Evolutionary conservation across 108 stramenopile species (phyloP).

Genomic region (Fragilariopsis cylindrus): DNA sequence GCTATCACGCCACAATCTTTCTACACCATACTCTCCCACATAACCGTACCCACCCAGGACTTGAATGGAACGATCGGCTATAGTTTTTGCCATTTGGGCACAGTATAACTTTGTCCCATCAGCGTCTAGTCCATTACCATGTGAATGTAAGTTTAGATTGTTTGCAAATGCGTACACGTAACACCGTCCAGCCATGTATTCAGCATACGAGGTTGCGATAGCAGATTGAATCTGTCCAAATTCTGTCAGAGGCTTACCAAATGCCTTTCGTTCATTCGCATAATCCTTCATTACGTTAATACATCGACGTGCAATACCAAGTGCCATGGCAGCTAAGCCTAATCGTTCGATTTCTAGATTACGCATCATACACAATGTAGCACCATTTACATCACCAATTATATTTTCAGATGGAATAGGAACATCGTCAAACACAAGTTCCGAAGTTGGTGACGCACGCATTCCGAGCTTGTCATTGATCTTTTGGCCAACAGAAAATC

Average conservation of each 20-base stretch:
- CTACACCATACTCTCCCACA: constrained; percentile 97
- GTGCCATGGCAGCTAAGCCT: constrained; percentile 94
- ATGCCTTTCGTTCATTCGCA: constrained; percentile 84
- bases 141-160: constrained; percentile 74
- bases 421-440: constrained; percentile 97
- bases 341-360: constrained; percentile 98
- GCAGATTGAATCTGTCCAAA: constrained; percentile 97
- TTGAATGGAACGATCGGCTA: constrained; percentile 98
- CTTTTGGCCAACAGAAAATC: constrained; percentile 95
- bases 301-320: constrained; percentile 91
- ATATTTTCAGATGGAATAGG: constrained; percentile 79
- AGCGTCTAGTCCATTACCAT: constrained; percentile 90
- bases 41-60: constrained; percentile 98
- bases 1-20: constrained; percentile 97
- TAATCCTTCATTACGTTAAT: constrained; percentile 94
- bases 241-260: constrained; percentile 79
- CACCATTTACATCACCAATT: constrained; percentile 91
- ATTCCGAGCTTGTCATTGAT: constrained; percentile 96
- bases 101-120: constrained; percentile 98
- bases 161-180: constrained; percentile 92
- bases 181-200: constrained; percentile 94
- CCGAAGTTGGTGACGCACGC: constrained; percentile 93
- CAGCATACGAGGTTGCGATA: constrained; percentile 94
- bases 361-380: constrained; percentile 97
- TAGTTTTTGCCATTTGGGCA: constrained; percentile 93